A percentile compares a stretch with the other conserved stretches of the same genome.
Conservation (phyloP, 176 grass and related monocot genomes). For the Hyparrhenia diplandra region DNA sequence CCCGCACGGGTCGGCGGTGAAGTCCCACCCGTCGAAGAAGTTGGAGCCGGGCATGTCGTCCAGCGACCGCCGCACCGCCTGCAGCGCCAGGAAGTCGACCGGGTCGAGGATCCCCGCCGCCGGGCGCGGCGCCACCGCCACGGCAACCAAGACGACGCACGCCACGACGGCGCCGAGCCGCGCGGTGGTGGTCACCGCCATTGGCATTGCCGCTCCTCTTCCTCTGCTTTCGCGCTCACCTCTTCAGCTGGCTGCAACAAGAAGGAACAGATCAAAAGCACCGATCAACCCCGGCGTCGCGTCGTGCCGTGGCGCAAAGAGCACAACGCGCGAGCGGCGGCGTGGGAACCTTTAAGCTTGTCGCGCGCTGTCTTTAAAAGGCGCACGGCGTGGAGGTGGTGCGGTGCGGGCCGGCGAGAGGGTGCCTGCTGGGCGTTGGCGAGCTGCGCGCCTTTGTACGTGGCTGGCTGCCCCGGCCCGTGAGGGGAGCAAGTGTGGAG, state of each 20-base stretch:
- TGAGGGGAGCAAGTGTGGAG: slow-evolving; percentile 13
- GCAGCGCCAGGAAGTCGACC: slow-evolving; percentile 82
- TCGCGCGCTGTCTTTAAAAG: slow-evolving; percentile 47
- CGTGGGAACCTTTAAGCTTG: slow-evolving; percentile 42
- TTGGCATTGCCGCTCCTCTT: not conserved
- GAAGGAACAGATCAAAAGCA: slow-evolving; percentile 24
- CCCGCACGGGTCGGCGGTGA: slow-evolving; percentile 78
- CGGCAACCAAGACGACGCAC: slow-evolving; percentile 14
- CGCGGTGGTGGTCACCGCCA: not conserved
- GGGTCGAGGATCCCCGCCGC: slow-evolving; percentile 66
- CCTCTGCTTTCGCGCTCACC: not conserved
- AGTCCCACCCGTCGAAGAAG: slow-evolving; percentile 86
- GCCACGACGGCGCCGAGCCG: slow-evolving; percentile 17
- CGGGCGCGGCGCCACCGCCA: not conserved
- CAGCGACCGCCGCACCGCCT: slow-evolving; percentile 70
- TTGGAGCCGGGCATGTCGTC: slow-evolving; percentile 85
- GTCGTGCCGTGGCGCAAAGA: slow-evolving; percentile 19
- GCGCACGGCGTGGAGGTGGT: slow-evolving; percentile 11
- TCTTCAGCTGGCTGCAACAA: not conserved
- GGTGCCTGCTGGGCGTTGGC: slow-evolving; percentile 24
- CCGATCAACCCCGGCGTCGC: slow-evolving; percentile 25
- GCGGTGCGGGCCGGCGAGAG: not conserved
- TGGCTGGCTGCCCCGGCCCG: slow-evolving; percentile 50
- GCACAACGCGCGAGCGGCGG: not conserved
- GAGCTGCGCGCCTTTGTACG: slow-evolving; percentile 15